phyloP scores from a whole-genome alignment of 2,329 filamentous ascomycete species.

The Pseudogymnoascus sp. region DNA sequence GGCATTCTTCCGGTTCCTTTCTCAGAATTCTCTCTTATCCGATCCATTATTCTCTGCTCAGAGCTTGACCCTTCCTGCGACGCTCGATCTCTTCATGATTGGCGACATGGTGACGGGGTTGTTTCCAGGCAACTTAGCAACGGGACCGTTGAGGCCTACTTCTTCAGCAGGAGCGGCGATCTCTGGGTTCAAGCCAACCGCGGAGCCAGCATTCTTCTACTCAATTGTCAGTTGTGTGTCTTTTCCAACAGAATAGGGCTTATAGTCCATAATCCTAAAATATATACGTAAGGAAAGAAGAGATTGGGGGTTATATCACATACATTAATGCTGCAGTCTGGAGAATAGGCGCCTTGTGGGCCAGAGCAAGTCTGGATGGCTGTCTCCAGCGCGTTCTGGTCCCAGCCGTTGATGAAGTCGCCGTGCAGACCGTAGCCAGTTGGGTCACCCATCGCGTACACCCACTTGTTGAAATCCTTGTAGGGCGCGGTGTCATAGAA shows the following conservation, averaged over 20 bases:
- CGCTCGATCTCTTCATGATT: neutral
- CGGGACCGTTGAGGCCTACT: slow-evolving; percentile 14
- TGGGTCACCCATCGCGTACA: slow-evolving; percentile 15
- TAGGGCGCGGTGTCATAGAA: slow-evolving; percentile 12
- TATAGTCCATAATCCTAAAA: neutral
- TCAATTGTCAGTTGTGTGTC: neutral
- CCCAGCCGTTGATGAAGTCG: slow-evolving; percentile 19
- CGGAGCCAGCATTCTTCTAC: neutral
- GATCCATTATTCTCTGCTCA: neutral
- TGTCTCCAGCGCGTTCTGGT: slow-evolving; percentile 9
- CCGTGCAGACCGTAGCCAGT: slow-evolving; percentile 17
- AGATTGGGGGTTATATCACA: neutral
- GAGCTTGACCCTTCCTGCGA: neutral
- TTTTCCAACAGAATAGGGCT: neutral
- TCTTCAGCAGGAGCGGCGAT: slow-evolving; percentile 9
- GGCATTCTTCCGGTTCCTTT: neutral
- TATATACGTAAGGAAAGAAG: neutral
- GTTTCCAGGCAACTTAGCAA: slow-evolving; percentile 12
- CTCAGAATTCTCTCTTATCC: neutral
- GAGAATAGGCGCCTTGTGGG: neutral
- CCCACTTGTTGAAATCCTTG: slow-evolving; percentile 12
- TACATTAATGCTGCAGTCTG: slow-evolving; percentile 10
- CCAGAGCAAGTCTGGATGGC: slow-evolving; percentile 14
- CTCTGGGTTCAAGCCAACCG: neutral
- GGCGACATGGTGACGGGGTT: slow-evolving; percentile 9